Evolutionary conservation across 176 grass and related monocot species (phyloP).

Genomic region (Musa schizocarpa): DNA sequence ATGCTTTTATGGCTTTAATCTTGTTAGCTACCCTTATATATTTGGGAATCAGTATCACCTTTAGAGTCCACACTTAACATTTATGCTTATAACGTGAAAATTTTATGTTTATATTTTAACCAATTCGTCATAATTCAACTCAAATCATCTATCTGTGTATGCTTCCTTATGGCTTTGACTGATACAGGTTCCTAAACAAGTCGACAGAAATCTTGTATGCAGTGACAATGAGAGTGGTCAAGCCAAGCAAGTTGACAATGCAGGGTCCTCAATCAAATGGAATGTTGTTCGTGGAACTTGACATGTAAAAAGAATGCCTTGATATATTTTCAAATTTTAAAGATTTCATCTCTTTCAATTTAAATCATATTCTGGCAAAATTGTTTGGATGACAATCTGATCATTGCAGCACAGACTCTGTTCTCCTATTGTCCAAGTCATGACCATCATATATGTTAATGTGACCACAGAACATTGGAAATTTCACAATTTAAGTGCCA

Average conservation of each 20-base stretch:
- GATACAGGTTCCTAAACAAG: slow-evolving; percentile 76
- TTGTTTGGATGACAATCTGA: background rate
- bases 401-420: background rate
- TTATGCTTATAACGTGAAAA: background rate
- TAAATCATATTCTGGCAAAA: background rate
- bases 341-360: background rate
- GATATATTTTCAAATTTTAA: too few relatives aligned
- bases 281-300: slow-evolving; percentile 68
- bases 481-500: background rate
- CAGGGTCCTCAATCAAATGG: slow-evolving; percentile 38
- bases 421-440: background rate
- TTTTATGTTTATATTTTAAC: background rate
- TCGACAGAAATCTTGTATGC: slow-evolving; percentile 65
- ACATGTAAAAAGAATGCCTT: slow-evolving; percentile 42
- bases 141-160: background rate
- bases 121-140: too few relatives aligned
- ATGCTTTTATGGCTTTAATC: too few relatives aligned
- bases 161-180: background rate
- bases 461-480: background rate
- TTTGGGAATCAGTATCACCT: background rate
- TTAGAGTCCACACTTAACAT: background rate
- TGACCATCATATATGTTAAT: background rate
- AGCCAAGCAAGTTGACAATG: slow-evolving; percentile 35
- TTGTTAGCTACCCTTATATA: too few relatives aligned
- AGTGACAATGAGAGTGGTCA: slow-evolving; percentile 77